Percentiles rank a stretch among this genome's conserved stretches.
phyloP scores from a whole-genome alignment of 495 filamentous ascomycete species.

The Aspergillus bridgeri region DNA sequence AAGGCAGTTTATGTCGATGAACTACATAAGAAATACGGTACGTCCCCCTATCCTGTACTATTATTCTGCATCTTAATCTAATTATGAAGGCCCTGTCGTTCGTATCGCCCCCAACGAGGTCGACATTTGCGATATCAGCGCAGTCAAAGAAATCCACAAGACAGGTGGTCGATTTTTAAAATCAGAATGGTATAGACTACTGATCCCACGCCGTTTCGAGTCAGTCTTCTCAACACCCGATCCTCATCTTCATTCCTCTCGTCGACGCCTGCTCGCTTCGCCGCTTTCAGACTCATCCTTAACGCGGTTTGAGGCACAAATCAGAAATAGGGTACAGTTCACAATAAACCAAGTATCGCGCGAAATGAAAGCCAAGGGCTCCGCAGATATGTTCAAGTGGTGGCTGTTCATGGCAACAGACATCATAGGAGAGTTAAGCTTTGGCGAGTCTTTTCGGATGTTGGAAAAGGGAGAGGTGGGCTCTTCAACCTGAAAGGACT shows the following conservation, averaged over 20 bases:
- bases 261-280: conserved; percentile 29
- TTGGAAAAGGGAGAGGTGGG: conserved; percentile 47
- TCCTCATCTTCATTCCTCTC: conserved; percentile 24
- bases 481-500: not conserved
- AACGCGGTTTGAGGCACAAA: conserved; percentile 24
- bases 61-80: not conserved
- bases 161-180: conserved; percentile 27
- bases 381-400: conserved; percentile 53
- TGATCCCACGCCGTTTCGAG: conserved; percentile 11
- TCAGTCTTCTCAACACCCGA: conserved; percentile 33
- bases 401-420: conserved; percentile 56
- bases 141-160: conserved; percentile 34
- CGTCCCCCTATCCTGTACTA: not conserved
- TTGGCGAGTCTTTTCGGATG: conserved; percentile 56
- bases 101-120: conserved; percentile 38
- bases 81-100: conserved; percentile 33
- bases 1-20: conserved; percentile 27
- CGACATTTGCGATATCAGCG: conserved; percentile 29
- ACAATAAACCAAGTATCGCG: conserved; percentile 32
- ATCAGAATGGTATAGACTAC: conserved; percentile 14
- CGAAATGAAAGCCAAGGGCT: conserved; percentile 28
- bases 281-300: conserved; percentile 38
- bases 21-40: conserved; percentile 35
- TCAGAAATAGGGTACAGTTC: conserved; percentile 25
- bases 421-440: conserved; percentile 52